Percentiles rank a stretch among this genome's conserved stretches.
Conservation (phyloP, 345 rosid genomes). For the Heritiera fomes region DNA sequence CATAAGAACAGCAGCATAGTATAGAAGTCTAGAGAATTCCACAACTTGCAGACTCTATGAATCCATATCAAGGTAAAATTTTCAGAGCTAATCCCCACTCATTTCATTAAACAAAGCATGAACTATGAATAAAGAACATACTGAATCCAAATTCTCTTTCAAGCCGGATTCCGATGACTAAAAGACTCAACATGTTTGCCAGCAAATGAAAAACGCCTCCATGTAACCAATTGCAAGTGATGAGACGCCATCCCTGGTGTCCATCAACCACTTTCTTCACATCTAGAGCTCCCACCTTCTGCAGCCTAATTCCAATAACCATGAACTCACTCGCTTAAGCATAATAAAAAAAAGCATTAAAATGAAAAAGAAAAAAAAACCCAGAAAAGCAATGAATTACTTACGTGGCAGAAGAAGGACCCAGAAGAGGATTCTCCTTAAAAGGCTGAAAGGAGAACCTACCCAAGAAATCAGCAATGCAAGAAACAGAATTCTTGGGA, state of each 20-base stretch:
- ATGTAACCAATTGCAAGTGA: constrained; percentile 88
- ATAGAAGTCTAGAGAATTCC: background rate
- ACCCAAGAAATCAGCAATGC: constrained; percentile 74
- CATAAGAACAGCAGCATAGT: background rate
- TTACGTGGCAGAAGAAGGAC: constrained; percentile 84
- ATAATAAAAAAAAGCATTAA: background rate
- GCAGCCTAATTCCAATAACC: constrained; percentile 45
- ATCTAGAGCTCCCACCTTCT: constrained; percentile 75
- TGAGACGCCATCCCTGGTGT: constrained; percentile 81
- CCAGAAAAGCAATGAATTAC: constrained; percentile 11
- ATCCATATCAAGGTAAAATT: background rate
- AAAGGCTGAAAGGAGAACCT: constrained; percentile 87
- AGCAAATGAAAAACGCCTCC: constrained; percentile 83
- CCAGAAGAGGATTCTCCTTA: constrained; percentile 91
- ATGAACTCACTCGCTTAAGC: background rate
- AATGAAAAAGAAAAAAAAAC: background rate
- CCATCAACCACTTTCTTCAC: constrained; percentile 58
- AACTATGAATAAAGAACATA: constrained; percentile 32
- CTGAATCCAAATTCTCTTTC: constrained; percentile 93
- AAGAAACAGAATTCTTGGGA: constrained; percentile 68
- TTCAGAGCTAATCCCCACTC: background rate
- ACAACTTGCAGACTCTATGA: constrained; percentile 2
- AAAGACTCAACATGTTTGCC: constrained; percentile 87
- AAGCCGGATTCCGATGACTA: constrained; percentile 80
- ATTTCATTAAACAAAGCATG: background rate